Evolutionary conservation across 1,139 yeast genomes (phyloP).

Genomic region (Lodderomyces orthopsilosis): DNA sequence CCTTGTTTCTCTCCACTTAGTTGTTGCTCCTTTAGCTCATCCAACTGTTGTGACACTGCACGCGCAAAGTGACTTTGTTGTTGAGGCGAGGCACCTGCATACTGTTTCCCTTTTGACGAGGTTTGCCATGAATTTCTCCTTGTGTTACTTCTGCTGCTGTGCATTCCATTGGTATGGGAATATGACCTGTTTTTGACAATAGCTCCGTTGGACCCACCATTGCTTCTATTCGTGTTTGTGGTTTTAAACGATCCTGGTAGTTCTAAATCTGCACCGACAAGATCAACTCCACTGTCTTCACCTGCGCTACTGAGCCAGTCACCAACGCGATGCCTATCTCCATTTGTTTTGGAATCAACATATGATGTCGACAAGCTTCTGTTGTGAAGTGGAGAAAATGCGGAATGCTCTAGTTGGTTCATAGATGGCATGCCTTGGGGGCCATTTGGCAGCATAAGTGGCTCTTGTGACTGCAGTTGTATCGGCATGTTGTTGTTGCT

Average conservation of each 20-base stretch:
- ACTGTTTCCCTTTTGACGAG: conserved; percentile 4
- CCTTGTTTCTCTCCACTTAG: not conserved
- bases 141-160: conserved; percentile 7
- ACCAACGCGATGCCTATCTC: not conserved
- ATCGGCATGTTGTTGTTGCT: conserved; percentile 11
- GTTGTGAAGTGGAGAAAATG: conserved; percentile 6
- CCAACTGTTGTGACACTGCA: conserved; percentile 3
- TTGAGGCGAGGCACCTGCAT: not conserved
- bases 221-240: not conserved
- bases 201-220: not conserved
- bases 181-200: conserved; percentile 9
- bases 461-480: conserved; percentile 9
- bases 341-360: conserved; percentile 11
- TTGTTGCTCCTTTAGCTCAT: conserved; percentile 4
- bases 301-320: not conserved
- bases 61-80: not conserved
- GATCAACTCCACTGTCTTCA: conserved; percentile 3
- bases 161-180: conserved; percentile 12
- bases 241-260: not conserved
- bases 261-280: not conserved
- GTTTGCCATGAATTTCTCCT: conserved; percentile 13
- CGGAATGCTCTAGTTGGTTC: not conserved
- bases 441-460: not conserved
- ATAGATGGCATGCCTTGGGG: not conserved
- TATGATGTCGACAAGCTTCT: conserved; percentile 14